Conservation (phyloP, 2,329 filamentous ascomycete genomes). For the Aspergillus melleus region DNA sequence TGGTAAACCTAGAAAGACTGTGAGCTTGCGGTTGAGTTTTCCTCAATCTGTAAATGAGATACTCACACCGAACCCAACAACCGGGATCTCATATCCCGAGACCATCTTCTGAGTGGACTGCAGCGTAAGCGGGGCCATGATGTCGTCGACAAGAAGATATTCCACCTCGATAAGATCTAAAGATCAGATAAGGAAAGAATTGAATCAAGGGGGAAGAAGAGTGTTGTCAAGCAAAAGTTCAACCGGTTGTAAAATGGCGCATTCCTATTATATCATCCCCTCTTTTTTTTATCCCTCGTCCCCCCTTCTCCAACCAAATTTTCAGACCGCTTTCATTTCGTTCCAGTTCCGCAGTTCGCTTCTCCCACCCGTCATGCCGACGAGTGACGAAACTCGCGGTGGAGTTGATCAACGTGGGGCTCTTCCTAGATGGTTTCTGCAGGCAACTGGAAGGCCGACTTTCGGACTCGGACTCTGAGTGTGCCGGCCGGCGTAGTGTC, state of each 20-base stretch:
- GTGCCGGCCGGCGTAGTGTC: slow-evolving; percentile 1
- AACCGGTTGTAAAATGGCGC: neutral
- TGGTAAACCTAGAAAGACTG: slow-evolving; percentile 36
- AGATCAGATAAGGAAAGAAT: neutral
- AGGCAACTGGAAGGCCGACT: neutral
- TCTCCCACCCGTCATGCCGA: neutral
- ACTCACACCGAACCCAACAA: slow-evolving; percentile 45
- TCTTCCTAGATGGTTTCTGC: neutral
- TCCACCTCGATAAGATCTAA: neutral
- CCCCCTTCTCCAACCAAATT: neutral
- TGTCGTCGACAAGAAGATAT: neutral
- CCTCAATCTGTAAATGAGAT: neutral
- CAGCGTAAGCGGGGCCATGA: slow-evolving; percentile 30
- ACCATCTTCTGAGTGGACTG: slow-evolving; percentile 41
- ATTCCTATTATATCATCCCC: neutral
- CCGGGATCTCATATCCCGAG: slow-evolving; percentile 42
- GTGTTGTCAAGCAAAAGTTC: neutral
- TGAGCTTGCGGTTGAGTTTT: neutral
- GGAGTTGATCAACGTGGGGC: slow-evolving; percentile 7
- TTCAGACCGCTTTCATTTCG: neutral
- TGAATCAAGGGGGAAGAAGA: neutral
- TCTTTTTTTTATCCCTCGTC: neutral
- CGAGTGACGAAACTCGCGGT: neutral
- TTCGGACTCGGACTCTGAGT: neutral
- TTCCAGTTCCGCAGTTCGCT: neutral